phyloP scores from a whole-genome alignment of 2,329 filamentous ascomycete genomes.

The Botrytis byssoidea region DNA sequence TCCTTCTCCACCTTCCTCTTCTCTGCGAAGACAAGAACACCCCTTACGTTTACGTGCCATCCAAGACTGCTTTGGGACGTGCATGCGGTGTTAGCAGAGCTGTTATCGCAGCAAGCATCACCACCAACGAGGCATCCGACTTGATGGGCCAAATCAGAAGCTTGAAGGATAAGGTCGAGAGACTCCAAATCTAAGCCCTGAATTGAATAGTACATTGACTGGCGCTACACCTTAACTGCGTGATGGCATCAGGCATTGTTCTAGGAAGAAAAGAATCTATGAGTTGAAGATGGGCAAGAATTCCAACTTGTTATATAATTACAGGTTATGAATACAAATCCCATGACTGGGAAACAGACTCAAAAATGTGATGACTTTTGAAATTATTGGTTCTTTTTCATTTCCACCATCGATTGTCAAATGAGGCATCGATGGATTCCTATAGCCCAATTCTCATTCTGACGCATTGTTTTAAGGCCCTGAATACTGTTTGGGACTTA shows the following conservation, averaged over 20 bases:
- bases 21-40: constrained; percentile 81
- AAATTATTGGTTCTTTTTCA: not conserved
- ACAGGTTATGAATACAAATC: constrained; percentile 9
- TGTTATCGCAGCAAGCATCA: constrained; percentile 86
- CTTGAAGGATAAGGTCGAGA: constrained; percentile 93
- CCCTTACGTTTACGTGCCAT: constrained; percentile 70
- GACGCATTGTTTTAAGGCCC: not conserved
- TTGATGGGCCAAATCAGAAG: constrained; percentile 82
- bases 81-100: constrained; percentile 86
- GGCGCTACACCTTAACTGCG: constrained; percentile 20
- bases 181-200: constrained; percentile 76
- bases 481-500: not conserved
- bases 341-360: constrained; percentile 1
- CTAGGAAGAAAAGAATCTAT: not conserved
- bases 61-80: constrained; percentile 81
- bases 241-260: constrained; percentile 5
- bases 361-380: not conserved
- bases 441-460: not conserved
- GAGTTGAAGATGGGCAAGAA: not conserved
- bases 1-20: constrained; percentile 84
- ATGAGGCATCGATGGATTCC: not conserved
- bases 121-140: constrained; percentile 87
- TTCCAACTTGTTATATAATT: not conserved
- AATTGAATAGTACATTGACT: not conserved
- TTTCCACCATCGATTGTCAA: not conserved